Evolutionary conservation across 2,329 filamentous ascomycete species (phyloP).

Genomic region (Epichloe brachyelytri): DNA sequence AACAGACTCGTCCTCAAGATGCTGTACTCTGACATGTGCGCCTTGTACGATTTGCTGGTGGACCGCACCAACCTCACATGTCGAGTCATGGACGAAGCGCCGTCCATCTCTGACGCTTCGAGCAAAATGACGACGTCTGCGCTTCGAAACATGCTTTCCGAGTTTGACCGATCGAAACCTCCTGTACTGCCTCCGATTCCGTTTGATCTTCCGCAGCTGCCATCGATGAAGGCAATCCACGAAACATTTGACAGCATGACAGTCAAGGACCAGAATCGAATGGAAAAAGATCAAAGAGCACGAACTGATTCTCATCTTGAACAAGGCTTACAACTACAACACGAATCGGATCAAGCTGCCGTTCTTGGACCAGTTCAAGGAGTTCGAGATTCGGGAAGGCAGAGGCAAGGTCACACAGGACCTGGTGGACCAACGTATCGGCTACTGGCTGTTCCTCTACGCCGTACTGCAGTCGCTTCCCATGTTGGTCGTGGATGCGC

Average conservation of each 20-base stretch:
- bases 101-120: constrained; percentile 40
- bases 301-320: constrained; percentile 64
- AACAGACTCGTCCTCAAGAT: constrained; percentile 73
- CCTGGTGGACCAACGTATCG: constrained; percentile 56
- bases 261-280: constrained; percentile 61
- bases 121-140: constrained; percentile 53
- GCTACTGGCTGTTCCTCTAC: constrained; percentile 74
- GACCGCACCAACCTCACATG: constrained; percentile 70
- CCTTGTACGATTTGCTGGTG: constrained; percentile 77
- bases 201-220: constrained; percentile 73
- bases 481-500: constrained; percentile 65
- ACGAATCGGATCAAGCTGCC: constrained; percentile 43
- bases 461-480: constrained; percentile 65
- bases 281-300: constrained; percentile 63
- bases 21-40: constrained; percentile 74
- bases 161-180: constrained; percentile 80
- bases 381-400: constrained; percentile 58
- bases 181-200: constrained; percentile 86
- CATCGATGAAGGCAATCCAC: constrained; percentile 52
- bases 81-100: constrained; percentile 57
- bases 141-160: constrained; percentile 65
- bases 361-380: constrained; percentile 57
- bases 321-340: constrained; percentile 70
- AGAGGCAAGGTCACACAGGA: constrained; percentile 52
- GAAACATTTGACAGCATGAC: constrained; percentile 52